Base-by-base conservation (phyloP, 148 eudicot species). In the Nepenthes gracilis region DNA sequence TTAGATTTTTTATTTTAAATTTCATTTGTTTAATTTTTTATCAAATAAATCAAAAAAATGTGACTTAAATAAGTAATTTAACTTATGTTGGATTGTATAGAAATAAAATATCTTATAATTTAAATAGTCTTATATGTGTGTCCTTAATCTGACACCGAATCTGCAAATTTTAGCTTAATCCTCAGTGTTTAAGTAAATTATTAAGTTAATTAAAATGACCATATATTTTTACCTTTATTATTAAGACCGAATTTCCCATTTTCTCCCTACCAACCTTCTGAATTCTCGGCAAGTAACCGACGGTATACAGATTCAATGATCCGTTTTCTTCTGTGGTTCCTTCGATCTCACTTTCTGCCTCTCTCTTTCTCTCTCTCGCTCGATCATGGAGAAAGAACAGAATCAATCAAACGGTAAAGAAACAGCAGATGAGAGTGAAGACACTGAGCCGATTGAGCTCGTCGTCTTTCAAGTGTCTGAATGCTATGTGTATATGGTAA, bases 401-500 rank as follows among this genome's bases (percentile, higher is more conserved):
- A 23, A 57, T 43, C 58, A 47, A 61, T 58, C 72, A 54, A 70
- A 67, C 38, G 70, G 49, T 23, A 63, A 74, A 72, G 56, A 74
- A 58, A 47, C 35, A 49, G 1, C 7, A 9, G 63, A 54, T 35
- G 70, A 65, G 2, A 73, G 37, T 36, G 88, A 64, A 23, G 79
- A 68, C 37, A 48, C 50, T 12, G 97, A 84, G 58, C 67, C 92
- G 15, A 69, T 85, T 45, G 96, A 93, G 80, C 81, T 88, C 57
- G 60, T 88, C 69, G 85, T 93, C 57, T 93, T 80, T 66, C 99
- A 93, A 75, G 96, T 84, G 36, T 58, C 96, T 43, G 96, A 93
- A 78, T 93, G 89, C 69, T 93, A 93, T 62, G 96, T 93, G 58
- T 93, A 93, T 74, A 62, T 93, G 81, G 99, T 93, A 79, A 71